Base-by-base conservation (phyloP, 1,284 basidiomycete genomes). In the Macrocystidia cucumis region DNA sequence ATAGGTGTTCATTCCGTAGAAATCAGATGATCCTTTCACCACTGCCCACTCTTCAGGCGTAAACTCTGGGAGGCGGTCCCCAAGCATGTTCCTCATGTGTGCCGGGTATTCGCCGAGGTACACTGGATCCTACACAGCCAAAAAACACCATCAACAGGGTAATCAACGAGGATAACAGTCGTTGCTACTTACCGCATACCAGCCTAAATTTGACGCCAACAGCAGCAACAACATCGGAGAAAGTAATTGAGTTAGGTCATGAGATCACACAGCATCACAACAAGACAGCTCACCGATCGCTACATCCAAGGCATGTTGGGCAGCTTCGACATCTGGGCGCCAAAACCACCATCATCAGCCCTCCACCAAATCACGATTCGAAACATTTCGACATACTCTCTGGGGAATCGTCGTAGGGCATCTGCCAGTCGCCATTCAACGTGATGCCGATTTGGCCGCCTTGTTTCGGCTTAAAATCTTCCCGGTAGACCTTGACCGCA, bases 1-100 rank as follows among this genome's bases (percentile, higher is more conserved):
- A 58, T 87, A 87, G 3, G 80, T 82, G 59, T 85, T 82, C 73
- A 79, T 79, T 33, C 74, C 79, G 51, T 81, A 80, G 54, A 84
- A 85, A 49, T 84, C 83, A 1, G 78, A 79, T n/a, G 75, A 80
- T 28, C 74, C 82, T 45, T 77, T 75, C 37, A 89, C 74, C 32
- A 87, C 53, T 9, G 59, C 60, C 43, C 69, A 52, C 51, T 89
- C 83, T 35, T 77, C 78, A 9, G 63, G 50, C 1, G 81, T 80
- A 50, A 83, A 84, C 23, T 64, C 59, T 2, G 82, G 80, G 32
- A 88, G 69, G 29, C 81, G 72, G 42, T 76, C 70, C 18, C 76
- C 75, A 30, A 85, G 69, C 44, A 82, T 72, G 46, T 73, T 63
- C 23, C 69, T 63, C 71, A 88, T 74, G 50, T 74, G 78, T 6